Base-by-base conservation (phyloP, 1,284 basidiomycete species). In the Ustilago crameri region DNA sequence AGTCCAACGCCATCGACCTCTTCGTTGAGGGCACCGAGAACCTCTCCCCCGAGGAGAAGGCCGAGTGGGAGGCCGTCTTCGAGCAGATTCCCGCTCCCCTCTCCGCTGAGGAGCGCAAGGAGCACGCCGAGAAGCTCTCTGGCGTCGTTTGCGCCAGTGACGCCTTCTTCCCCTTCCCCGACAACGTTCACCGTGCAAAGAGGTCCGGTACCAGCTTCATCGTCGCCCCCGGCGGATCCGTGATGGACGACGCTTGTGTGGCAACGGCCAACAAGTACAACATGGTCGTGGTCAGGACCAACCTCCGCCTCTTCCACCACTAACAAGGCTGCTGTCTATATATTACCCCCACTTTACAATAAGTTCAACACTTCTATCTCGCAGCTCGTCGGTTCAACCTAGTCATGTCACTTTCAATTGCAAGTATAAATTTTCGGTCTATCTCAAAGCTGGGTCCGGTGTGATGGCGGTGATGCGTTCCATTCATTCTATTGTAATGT, bases 121-220 rank as follows among this genome's bases (percentile, higher is more conserved):
- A 72, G 59, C 79, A 81, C 55, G 70, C 73, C n/a, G 62, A 56
- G n/a, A 48, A 66, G 52, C 67, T 83, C 24, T 62, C 90, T 53
- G 91, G 89, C 34, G 95, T 98, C 48, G 90, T 91, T 8, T 95
- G 95, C 84, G 93, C 93, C 35, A 93, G 91, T 72, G 96, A 98
- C 80, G 95, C 95, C 59, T 98, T 98, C 88, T 98, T 98, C 92
- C 95, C 95, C 38, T 98, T 98, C 90, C 90, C 94, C 9, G 96
- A 98, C 85, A 99, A 98, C 81, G 95, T 99, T 41, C 91, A 97
- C 84, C 88, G 95, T 57, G 93, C 93, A 50, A 88, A 89, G 83
- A 91, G 92, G 86, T 94, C 92, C 69, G 95, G 95, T 1, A 93
- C 93, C 49, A 89, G 86, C 81, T 98, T 95, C 85, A 88, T 99